phyloP scores from a whole-genome alignment of 768 basidiomycete genomes.

The Mycena leptocephala region DNA sequence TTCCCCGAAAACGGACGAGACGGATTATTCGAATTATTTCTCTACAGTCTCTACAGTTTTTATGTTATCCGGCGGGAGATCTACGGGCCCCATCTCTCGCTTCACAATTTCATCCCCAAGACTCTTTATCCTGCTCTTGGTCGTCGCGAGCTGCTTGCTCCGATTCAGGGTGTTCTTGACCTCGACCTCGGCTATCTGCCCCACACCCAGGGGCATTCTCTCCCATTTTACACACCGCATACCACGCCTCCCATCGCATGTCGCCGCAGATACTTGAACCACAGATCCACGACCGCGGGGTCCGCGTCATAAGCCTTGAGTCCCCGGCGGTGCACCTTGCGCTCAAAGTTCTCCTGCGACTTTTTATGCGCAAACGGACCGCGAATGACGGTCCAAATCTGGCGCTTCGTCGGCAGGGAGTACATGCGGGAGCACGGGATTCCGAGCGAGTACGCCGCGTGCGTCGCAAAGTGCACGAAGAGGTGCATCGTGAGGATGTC shows the following conservation, averaged over 20 bases:
- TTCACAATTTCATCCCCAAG: conserved; percentile 37
- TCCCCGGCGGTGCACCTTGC: conserved; percentile 85
- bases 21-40: background rate
- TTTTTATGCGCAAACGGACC: conserved; percentile 96
- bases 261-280: conserved; percentile 83
- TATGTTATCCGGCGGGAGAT: conserved; percentile 6
- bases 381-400: conserved; percentile 89
- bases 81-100: conserved; percentile 15
- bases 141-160: conserved; percentile 39
- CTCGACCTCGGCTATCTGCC: conserved; percentile 43
- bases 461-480: conserved; percentile 87
- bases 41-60: conserved; percentile 16
- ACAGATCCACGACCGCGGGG: conserved; percentile 82
- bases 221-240: conserved; percentile 89
- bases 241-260: conserved; percentile 89
- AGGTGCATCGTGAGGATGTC: conserved; percentile 77
- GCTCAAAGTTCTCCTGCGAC: conserved; percentile 95
- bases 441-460: conserved; percentile 88
- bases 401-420: conserved; percentile 81
- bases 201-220: conserved; percentile 68
- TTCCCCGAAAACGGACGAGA: background rate
- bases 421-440: conserved; percentile 82
- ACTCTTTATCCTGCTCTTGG: conserved; percentile 52
- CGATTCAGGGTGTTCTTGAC: conserved; percentile 47
- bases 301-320: conserved; percentile 96